Base-by-base conservation (phyloP, 2,329 filamentous ascomycete genomes). In the Neophaeococcomyces mojaviensis region DNA sequence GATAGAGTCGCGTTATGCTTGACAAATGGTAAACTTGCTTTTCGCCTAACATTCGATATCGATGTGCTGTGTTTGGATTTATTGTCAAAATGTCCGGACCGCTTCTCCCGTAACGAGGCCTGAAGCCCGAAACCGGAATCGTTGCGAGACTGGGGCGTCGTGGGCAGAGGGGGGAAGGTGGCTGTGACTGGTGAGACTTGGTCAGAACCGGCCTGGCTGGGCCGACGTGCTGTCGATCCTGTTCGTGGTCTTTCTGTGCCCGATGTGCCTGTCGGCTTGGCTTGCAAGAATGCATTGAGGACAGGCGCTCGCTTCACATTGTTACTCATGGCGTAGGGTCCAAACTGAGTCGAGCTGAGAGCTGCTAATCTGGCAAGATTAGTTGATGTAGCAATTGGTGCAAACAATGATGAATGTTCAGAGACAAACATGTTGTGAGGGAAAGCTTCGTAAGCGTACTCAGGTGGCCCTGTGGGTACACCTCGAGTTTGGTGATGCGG, bases 81-180 rank as follows among this genome's bases (percentile, higher is more conserved):
- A 47, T 84, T 79, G 58, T 92, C 86, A 56, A 97, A 95, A 62
- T 96, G 88, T 1, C 86, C 89, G 2, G 92, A 97, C 42, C 90
- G 80, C 70, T 97, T 98, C 67, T 97, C 92, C 26, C 88, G 81
- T 47, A 98, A 71, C 3, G 87, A 94, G 15, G 86, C 81, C 52
- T 89, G 83, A 46, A 95, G 71, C 30, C 87, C 86, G 64, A 92
- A 94, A 1, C 88, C 90, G 3, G 90, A 96, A 61, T 98, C 92
- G 59, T 84, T 94, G 13, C 88, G 78, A 4, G 88, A 94, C n/a
- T 86, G 78, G 0, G 86, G 84, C 2, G 86, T 90, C 2, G 77
- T 77, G 3, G 86, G 84, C 65, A 87, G 71, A 0, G 81, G 78
- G 7, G 87, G 84, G 61, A 94, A 95, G 55, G 78, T 80, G 28